Base-by-base conservation (phyloP, 1,139 yeast genomes). In the Citeromyces hawaiiensis region DNA sequence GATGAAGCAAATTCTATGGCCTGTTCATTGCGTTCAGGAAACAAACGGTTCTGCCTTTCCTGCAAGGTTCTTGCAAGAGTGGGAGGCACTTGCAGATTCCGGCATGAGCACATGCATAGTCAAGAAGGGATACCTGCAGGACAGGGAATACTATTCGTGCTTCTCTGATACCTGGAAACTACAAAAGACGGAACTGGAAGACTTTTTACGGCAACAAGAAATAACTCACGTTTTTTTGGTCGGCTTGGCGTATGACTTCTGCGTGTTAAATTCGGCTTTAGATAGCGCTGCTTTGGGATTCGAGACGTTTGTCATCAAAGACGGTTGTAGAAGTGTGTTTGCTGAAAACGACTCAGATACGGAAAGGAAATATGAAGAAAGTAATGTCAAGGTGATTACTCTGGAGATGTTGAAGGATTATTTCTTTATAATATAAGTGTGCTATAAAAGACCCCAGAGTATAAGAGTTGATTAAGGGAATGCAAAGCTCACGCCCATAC, bases 101-200 rank as follows among this genome's bases (percentile, higher is more conserved):
- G 43, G 57, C 47, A 43, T 51, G 42, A 43, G 56, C 10, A 57
- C 56, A 36, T 49, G 60, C 0, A 56, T 74, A 2, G 75, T 88
- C 4, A 66, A 66, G 43, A 88, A 88, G 57, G 97, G 96, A 0
- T 69, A 65, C 43, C 56, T 79, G 27, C 61, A 61, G 19, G 88
- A 83, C 48, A 59, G 93, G 17, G 97, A 88, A 53, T 86, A 80
- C 56, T 88, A 87, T 53, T 85, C 95, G n/a, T 88, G 94, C 34
- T 87, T 88, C 55, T 64, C 69, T 41, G 97, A 88, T 55, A 67
- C 74, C 23, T 85, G 95, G 93, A 70, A 74, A 18, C 49, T 72
- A 29, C 79, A 82, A 49, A 64, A 72, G 38, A 87, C 96, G 0
- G 91, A 76, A 42, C 61, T 88, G 47, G 65, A 68, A 40, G 56